Conservation (phyloP, 768 basidiomycete species). For the Termitomyces sp. region DNA sequence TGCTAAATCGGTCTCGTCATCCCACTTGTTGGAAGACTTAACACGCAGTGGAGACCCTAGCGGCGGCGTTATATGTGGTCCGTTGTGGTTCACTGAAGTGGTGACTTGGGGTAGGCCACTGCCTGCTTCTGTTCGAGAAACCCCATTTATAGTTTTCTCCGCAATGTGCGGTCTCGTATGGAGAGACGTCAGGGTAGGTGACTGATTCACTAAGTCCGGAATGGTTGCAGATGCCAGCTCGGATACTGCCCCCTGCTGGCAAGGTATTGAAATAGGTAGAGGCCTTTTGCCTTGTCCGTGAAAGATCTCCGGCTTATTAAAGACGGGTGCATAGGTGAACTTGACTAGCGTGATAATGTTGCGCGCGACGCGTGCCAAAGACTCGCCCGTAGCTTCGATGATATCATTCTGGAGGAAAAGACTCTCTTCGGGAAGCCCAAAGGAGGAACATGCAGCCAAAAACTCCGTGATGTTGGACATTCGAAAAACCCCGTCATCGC, state of each 20-base stretch:
- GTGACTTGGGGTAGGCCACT: constrained; percentile 15
- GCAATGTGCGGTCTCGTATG: constrained; percentile 45
- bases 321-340: constrained; percentile 49
- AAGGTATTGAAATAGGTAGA: constrained; percentile 16
- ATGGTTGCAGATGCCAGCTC: constrained; percentile 54
- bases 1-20: constrained; percentile 25
- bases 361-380: constrained; percentile 64
- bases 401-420: constrained; percentile 68
- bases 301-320: constrained; percentile 40
- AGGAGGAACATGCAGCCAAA: constrained; percentile 65
- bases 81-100: constrained; percentile 27
- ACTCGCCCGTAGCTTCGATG: constrained; percentile 51
- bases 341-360: constrained; percentile 68
- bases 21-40: constrained; percentile 27
- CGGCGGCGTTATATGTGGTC: constrained; percentile 29
- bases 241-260: constrained; percentile 27
- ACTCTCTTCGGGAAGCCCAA: constrained; percentile 57
- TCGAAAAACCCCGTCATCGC: constrained; percentile 60
- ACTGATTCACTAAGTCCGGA: constrained; percentile 46
- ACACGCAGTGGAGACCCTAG: constrained; percentile 47
- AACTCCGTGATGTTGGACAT: constrained; percentile 75
- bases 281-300: constrained; percentile 31
- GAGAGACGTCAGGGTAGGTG: constrained; percentile 31
- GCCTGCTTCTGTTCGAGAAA: constrained; percentile 10
- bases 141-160: constrained; percentile 27